Base-by-base conservation (phyloP, 768 basidiomycete species). In the Favolaschia claudopus region DNA sequence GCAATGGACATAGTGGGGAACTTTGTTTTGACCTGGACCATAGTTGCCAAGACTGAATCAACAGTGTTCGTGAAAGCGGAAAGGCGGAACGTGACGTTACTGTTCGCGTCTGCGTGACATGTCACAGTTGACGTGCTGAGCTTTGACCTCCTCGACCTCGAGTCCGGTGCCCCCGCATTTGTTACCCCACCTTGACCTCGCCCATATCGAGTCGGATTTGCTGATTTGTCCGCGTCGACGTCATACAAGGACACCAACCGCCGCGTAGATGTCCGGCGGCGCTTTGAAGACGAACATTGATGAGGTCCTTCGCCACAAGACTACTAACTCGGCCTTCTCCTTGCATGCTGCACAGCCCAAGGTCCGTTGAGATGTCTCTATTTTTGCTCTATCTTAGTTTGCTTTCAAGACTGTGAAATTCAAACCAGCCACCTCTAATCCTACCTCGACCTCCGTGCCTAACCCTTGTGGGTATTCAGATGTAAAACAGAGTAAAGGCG, bases 1-100 rank as follows among this genome's bases (percentile, higher is more conserved):
- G 79, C 67, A 28, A 80, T 76, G 36, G 82, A 77, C 84, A 92
- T 87, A 42, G 85, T 79, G 1, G 91, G 90, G 60, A 88, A 91
- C 39, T 79, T 83, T 15, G 77, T 79, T 66, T 83, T 84, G 9
- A 72, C 76, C 79, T 82, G n/a, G n/a, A n/a, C n/a, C n/a, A n/a
- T n/a, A n/a, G n/a, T n/a, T n/a, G n/a, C n/a, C n/a, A n/a, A n/a
- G n/a, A n/a, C n/a, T n/a, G n/a, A n/a, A n/a, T n/a, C n/a, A n/a
- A n/a, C n/a, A n/a, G n/a, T n/a, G n/a, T n/a, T 83, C 37, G 58
- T 68, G 31, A 46, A 39, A 44, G 28, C 15, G n/a, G 19, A 57
- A 33, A 38, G 40, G 25, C 37, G 55, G 34, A 28, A 1, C 13
- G 42, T 64, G 44, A 69, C 29, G 22, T 28, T 12, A 7, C 50